These are phyloP conservation scores for Cladosporium halotolerans DNA, from an alignment of 2,329 filamentous ascomycete genomes.

Conservation along the genomic window DNA sequence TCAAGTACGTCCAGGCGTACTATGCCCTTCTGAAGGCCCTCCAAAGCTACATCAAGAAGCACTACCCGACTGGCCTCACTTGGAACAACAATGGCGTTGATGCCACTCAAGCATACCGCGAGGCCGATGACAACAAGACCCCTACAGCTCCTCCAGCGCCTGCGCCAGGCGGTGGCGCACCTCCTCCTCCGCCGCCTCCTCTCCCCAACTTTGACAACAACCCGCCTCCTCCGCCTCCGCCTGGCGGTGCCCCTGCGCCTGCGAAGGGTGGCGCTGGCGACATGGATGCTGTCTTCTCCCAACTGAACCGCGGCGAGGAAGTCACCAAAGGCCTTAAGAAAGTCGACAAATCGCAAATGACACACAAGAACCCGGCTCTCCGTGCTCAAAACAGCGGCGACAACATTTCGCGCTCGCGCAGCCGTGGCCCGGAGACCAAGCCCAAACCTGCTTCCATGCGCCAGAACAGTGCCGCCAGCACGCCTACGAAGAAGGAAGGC, in stretches of 20 bases:
- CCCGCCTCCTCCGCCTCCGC: slow-evolving; percentile 61
- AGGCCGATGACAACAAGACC: slow-evolving; percentile 43
- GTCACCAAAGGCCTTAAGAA: slow-evolving; percentile 86
- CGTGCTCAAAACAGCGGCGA: slow-evolving; percentile 57
- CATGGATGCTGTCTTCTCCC: slow-evolving; percentile 81
- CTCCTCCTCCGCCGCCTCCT: slow-evolving; percentile 64
- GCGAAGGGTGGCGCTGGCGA: slow-evolving; percentile 46
- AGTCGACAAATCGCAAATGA: slow-evolving; percentile 94
- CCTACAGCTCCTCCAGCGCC: slow-evolving; percentile 42
- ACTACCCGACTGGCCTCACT: slow-evolving; percentile 69
- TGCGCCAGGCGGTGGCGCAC: slow-evolving; percentile 51
- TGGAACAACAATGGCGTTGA: slow-evolving; percentile 80
- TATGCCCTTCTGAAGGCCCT: slow-evolving; percentile 85
- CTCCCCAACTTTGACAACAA: slow-evolving; percentile 31
- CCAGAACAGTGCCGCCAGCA: slow-evolving; percentile 32
- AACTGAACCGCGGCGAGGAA: slow-evolving; percentile 81
- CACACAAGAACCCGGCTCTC: slow-evolving; percentile 91
- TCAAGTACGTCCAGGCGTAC: slow-evolving; percentile 88
- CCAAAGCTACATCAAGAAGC: slow-evolving; percentile 73
- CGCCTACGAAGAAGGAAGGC: slow-evolving; percentile 21
- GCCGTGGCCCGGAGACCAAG: slow-evolving; percentile 73
- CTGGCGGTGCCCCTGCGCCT: slow-evolving; percentile 41
- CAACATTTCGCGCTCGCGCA: slow-evolving; percentile 61
- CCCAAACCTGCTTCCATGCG: slow-evolving; percentile 46
- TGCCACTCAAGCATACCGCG: slow-evolving; percentile 61